phyloP scores from a whole-genome alignment of 495 filamentous ascomycete genomes.

The Neurospora sp. region DNA sequence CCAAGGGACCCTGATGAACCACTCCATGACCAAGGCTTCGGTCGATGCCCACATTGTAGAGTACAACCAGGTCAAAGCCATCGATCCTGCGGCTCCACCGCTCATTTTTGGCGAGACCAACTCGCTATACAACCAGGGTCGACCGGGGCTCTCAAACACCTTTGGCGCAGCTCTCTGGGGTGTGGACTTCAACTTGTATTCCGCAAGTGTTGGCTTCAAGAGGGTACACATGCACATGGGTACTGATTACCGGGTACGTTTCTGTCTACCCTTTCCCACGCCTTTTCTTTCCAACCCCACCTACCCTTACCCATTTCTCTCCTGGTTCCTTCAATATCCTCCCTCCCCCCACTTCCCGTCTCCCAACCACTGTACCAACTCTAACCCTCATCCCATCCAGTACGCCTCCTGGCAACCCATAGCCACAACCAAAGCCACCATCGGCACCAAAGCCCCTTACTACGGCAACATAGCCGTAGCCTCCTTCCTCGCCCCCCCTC shows the following conservation, averaged over 20 bases:
- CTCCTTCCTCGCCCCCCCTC: slow-evolving; percentile 35
- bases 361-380: neutral
- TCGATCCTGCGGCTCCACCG: slow-evolving; percentile 31
- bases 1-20: slow-evolving; percentile 56
- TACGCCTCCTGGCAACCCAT: slow-evolving; percentile 48
- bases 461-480: slow-evolving; percentile 56
- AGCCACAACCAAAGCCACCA: slow-evolving; percentile 37
- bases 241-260: slow-evolving; percentile 43
- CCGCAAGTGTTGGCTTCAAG: slow-evolving; percentile 45
- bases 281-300: neutral
- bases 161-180: slow-evolving; percentile 66
- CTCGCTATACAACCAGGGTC: slow-evolving; percentile 54
- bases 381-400: neutral
- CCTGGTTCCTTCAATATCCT: too few species aligned
- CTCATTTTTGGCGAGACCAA: slow-evolving; percentile 61
- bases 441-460: slow-evolving; percentile 57
- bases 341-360: too few species aligned
- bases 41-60: slow-evolving; percentile 39
- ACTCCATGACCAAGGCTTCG: slow-evolving; percentile 42
- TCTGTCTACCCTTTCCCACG: neutral
- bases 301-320: neutral
- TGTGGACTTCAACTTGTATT: slow-evolving; percentile 54
- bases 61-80: slow-evolving; percentile 27
- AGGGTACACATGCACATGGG: slow-evolving; percentile 60
- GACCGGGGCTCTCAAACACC: slow-evolving; percentile 52